Base-by-base conservation (phyloP, 2,329 filamentous ascomycete species). In the Xylariales sp. region DNA sequence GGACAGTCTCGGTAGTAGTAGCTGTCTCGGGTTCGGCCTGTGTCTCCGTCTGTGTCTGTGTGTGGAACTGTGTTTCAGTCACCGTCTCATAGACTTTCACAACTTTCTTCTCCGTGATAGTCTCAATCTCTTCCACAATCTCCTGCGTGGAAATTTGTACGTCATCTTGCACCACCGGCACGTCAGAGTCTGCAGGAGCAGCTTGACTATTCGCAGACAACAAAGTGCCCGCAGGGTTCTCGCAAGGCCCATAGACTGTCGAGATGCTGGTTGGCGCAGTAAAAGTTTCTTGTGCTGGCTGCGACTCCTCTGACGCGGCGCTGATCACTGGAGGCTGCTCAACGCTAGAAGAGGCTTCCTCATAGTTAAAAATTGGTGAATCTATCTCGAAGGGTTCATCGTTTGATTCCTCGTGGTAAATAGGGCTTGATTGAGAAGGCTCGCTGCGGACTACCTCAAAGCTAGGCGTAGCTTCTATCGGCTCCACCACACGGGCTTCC, bases 1-100 rank as follows among this genome's bases (percentile, higher is more conserved):
- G 69, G 56, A 76, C 65, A 2, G 69, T 81, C 66, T 81, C 77
- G 0, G 71, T 73, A 7, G 71, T 69, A 7, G 71, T 79, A 71
- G 71, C 78, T 67, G 1, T 76, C 54, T 76, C 71, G 18, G 72
- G 75, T 16, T 77, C 72, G 0, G 72, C 75, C 54, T 79, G 74
- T 14, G 70, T 76, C 10, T 78, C 70, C 0, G 70, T 75, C 57
- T 78, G 71, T 9, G 69, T 71, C 4, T 78, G 69, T 0, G 69
- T 72, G 0, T 76, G 69, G 18, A 72, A 77, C 12, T 78, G 71
- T 0, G 73, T 75, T 58, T 78, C 72, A 2, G 71, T 72, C 1
- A 74, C 66, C 1, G 72, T 71, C 62, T 79, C 68, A 14, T 72
- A 36, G n/a, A 73, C 61, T 34, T 59, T 65, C 8, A 73, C 70